Percentiles rank a stretch among this genome's conserved stretches.
These are phyloP conservation scores for Penicillium sp. DNA, from an alignment of 2,329 filamentous ascomycete species.

Conservation along the genomic window DNA sequence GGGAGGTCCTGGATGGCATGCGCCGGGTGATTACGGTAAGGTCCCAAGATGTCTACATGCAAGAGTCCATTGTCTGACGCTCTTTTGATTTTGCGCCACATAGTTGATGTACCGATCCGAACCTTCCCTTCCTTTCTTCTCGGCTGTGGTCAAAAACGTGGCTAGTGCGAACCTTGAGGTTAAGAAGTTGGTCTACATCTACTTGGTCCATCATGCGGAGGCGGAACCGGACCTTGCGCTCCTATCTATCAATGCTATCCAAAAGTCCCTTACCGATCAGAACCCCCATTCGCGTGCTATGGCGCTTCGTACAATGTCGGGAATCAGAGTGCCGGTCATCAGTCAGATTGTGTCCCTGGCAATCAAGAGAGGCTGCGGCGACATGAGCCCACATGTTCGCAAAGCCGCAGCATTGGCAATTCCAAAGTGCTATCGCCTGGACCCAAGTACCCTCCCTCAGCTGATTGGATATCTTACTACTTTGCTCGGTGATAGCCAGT, in stretches of 20 bases:
- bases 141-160: constrained; percentile 95
- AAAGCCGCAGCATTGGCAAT: constrained; percentile 89
- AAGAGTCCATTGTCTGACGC: too few relatives aligned
- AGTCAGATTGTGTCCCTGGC: constrained; percentile 93
- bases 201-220: constrained; percentile 92
- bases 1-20: constrained; percentile 85
- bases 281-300: constrained; percentile 86
- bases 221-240: constrained; percentile 90
- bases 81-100: too few relatives aligned
- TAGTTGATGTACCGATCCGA: constrained; percentile 94
- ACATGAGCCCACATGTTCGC: constrained; percentile 90
- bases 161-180: constrained; percentile 88
- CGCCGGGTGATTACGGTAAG: constrained; percentile 75
- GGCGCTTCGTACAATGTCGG: constrained; percentile 91
- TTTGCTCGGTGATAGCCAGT: constrained; percentile 81
- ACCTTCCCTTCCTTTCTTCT: constrained; percentile 85
- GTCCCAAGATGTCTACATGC: too few relatives aligned
- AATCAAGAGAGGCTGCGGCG: constrained; percentile 84
- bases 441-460: constrained; percentile 75
- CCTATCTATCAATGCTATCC: constrained; percentile 95
- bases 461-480: constrained; percentile 70
- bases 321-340: constrained; percentile 89
- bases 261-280: constrained; percentile 87
- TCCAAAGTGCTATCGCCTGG: constrained; percentile 87
- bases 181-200: constrained; percentile 97